These are phyloP conservation scores for Vachellia pachyceras DNA, from an alignment of 306 rosid genomes.

Conservation along the genomic window DNA sequence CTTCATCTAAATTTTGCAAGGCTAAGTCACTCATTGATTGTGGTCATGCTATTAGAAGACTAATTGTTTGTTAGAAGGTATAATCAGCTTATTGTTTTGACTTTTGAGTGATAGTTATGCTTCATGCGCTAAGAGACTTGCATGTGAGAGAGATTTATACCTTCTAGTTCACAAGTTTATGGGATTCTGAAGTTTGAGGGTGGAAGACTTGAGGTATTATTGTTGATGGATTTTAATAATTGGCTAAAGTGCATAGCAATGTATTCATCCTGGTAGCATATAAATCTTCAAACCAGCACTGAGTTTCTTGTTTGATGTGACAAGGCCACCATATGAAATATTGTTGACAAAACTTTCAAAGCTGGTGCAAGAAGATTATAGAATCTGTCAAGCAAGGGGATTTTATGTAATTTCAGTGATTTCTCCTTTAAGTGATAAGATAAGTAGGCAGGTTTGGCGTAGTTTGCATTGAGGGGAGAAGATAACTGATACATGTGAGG, in stretches of 20 bases:
- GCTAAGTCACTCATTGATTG: not conserved
- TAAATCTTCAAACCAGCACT: not conserved
- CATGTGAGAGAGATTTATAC: not conserved
- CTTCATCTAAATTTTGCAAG: not conserved
- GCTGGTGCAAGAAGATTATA: slow-evolving; percentile 1
- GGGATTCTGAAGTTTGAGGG: not conserved
- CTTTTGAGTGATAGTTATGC: not conserved
- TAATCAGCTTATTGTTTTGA: not conserved
- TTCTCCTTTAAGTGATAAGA: slow-evolving; percentile 1
- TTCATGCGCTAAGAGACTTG: not conserved
- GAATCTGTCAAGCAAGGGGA: not conserved
- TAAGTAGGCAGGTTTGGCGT: not conserved
- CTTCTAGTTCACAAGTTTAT: not conserved
- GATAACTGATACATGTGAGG: not conserved
- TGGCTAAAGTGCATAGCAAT: not conserved
- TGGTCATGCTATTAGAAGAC: not conserved
- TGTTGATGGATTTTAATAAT: not conserved
- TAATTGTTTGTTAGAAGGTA: not conserved
- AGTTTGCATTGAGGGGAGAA: not conserved
- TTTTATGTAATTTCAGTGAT: too few species aligned
- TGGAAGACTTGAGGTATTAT: not conserved
- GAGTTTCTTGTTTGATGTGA: not conserved
- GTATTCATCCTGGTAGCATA: not conserved
- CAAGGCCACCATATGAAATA: not conserved
- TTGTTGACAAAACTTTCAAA: not conserved